Evolutionary conservation across 345 rosid species (phyloP).

Genomic region (Raphanus sativus): DNA sequence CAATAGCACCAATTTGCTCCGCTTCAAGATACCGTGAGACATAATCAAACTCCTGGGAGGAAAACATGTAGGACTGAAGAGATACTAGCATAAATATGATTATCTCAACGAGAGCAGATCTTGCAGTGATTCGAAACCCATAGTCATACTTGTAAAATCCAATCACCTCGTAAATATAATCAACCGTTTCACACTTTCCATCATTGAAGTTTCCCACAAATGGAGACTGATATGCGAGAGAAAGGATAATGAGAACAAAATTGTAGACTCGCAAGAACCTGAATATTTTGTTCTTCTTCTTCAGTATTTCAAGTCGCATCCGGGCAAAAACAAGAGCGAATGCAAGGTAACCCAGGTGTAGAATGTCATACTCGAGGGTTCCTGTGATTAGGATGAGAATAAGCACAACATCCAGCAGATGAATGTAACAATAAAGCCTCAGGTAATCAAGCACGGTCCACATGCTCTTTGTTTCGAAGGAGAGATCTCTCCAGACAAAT

Average conservation of each 20-base stretch:
- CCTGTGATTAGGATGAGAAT: slow-evolving; percentile 86
- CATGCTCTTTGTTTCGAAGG: slow-evolving; percentile 96
- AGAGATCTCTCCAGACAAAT: slow-evolving; percentile 90
- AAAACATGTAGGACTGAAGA: slow-evolving; percentile 90
- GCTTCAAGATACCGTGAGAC: slow-evolving; percentile 92
- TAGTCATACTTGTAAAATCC: slow-evolving; percentile 96
- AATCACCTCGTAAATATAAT: slow-evolving; percentile 74
- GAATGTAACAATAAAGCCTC: slow-evolving; percentile 88
- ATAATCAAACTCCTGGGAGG: slow-evolving; percentile 84
- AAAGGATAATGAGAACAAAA: slow-evolving; percentile 77
- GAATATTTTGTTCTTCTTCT: slow-evolving; percentile 88
- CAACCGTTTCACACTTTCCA: slow-evolving; percentile 55
- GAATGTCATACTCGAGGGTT: slow-evolving; percentile 93
- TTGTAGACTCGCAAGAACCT: slow-evolving; percentile 93
- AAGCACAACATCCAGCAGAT: slow-evolving; percentile 90
- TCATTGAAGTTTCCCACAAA: slow-evolving; percentile 75
- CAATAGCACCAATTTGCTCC: slow-evolving; percentile 95
- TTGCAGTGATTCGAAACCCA: slow-evolving; percentile 90
- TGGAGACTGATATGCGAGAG: slow-evolving; percentile 96
- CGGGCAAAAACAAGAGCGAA: slow-evolving; percentile 91
- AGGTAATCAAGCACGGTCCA: slow-evolving; percentile 93
- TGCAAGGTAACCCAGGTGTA: slow-evolving; percentile 98
- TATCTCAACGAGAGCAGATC: slow-evolving; percentile 95
- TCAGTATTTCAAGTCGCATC: slow-evolving; percentile 85
- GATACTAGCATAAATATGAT: slow-evolving; percentile 87